Percentiles rank a stretch among this genome's conserved stretches.
These are phyloP conservation scores for Pezicula rhizophila DNA, from an alignment of 2,329 filamentous ascomycete species.

Conservation along the genomic window DNA sequence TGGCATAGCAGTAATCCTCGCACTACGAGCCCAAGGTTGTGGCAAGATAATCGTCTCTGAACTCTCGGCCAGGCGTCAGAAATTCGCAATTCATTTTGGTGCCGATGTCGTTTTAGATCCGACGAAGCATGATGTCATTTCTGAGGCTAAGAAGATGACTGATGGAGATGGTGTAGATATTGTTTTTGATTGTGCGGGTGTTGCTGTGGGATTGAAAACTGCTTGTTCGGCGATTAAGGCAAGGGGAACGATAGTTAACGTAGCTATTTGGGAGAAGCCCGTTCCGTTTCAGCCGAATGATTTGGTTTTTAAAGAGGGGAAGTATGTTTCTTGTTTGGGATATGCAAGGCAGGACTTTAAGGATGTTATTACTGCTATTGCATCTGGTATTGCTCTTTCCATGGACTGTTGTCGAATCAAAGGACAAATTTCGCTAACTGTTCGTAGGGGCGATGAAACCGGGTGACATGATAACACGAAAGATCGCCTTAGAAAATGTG, in stretches of 20 bases:
- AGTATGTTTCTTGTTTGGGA: conserved; percentile 34
- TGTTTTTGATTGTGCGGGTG: conserved; percentile 57
- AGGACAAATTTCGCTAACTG: not conserved
- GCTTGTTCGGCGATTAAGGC: conserved; percentile 44
- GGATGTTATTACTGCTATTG: conserved; percentile 48
- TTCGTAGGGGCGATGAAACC: conserved; percentile 42
- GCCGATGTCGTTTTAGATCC: conserved; percentile 50
- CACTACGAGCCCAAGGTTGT: conserved; percentile 46
- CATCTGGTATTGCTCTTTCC: conserved; percentile 20
- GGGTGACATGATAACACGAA: conserved; percentile 54
- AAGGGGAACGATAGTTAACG: conserved; percentile 54
- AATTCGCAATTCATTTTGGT: conserved; percentile 47
- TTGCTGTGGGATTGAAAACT: conserved; percentile 37
- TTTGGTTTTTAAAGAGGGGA: conserved; percentile 46
- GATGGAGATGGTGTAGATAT: conserved; percentile 47
- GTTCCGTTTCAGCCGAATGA: conserved; percentile 48
- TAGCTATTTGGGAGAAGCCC: conserved; percentile 57
- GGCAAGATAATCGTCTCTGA: conserved; percentile 53
- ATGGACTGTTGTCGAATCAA: not conserved
- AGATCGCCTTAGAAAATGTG: conserved; percentile 47
- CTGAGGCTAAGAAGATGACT: conserved; percentile 39
- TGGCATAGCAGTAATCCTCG: conserved; percentile 52
- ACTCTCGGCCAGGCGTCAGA: conserved; percentile 42
- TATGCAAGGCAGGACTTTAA: conserved; percentile 40
- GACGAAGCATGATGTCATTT: conserved; percentile 40